These are phyloP conservation scores for Ustilago curta DNA, from an alignment of 1,284 basidiomycete genomes.

Conservation along the genomic window DNA sequence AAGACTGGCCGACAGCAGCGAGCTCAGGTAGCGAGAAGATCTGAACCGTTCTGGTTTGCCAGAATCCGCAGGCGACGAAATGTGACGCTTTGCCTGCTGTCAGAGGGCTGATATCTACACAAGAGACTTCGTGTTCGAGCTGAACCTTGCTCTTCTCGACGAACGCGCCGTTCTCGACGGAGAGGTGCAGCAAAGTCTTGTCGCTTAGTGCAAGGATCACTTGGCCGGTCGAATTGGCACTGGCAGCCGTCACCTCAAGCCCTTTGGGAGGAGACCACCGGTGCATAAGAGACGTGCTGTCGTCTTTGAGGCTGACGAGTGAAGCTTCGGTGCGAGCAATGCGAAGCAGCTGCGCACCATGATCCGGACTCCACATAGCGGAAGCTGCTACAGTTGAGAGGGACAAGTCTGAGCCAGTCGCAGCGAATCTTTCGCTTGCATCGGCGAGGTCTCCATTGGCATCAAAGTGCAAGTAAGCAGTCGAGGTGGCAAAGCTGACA, in stretches of 20 bases:
- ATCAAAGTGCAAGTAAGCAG: conserved; percentile 32
- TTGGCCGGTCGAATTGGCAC: conserved; percentile 75
- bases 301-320: conserved; percentile 20
- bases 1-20: conserved; percentile 57
- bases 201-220: conserved; percentile 77
- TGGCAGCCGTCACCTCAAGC: conserved; percentile 31
- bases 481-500: conserved; percentile 31
- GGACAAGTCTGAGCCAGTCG: conserved; percentile 10
- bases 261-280: conserved; percentile 26
- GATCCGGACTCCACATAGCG: conserved; percentile 3
- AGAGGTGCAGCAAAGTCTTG: conserved; percentile 75
- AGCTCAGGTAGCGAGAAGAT: conserved; percentile 75
- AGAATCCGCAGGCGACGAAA: conserved; percentile 78
- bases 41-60: conserved; percentile 78
- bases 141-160: conserved; percentile 5
- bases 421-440: conserved; percentile 23
- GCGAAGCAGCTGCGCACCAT: conserved; percentile 14
- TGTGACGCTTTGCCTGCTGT: conserved; percentile 25
- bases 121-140: conserved; percentile 64
- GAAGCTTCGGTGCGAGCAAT: conserved; percentile 14
- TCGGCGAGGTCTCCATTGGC: conserved; percentile 33
- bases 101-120: conserved; percentile 66
- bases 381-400: conserved; percentile 27
- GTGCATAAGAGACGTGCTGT: conserved; percentile 3
- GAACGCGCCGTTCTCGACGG: conserved; percentile 71